phyloP scores from a whole-genome alignment of 2,329 filamentous ascomycete genomes.

The Gnomoniopsis sp. region DNA sequence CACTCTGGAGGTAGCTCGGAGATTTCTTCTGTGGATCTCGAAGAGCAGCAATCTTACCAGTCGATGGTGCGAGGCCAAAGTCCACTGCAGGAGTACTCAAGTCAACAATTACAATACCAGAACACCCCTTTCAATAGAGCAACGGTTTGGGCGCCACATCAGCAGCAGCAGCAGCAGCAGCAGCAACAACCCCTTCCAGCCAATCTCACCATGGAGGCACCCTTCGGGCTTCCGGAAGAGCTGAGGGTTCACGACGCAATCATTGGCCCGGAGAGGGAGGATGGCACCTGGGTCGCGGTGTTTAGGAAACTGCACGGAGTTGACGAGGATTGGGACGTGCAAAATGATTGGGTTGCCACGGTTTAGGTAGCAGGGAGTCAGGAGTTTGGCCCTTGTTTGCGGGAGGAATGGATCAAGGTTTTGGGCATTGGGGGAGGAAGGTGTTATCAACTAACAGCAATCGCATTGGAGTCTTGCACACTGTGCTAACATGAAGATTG shows the following conservation, averaged over 20 bases:
- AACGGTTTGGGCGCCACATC: not conserved
- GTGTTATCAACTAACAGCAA: too few relatives aligned
- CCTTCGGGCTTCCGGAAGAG: slow-evolving; percentile 31
- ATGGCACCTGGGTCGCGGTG: slow-evolving; percentile 30
- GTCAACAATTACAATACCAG: not conserved
- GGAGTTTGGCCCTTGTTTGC: too few relatives aligned
- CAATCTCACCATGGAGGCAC: slow-evolving; percentile 24
- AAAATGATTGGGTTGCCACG: slow-evolving; percentile 24
- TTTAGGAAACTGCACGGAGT: slow-evolving; percentile 28
- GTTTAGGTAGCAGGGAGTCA: not conserved
- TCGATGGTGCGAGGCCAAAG: not conserved
- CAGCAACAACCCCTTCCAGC: not conserved
- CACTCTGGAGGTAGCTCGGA: not conserved
- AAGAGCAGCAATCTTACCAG: not conserved
- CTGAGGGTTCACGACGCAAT: slow-evolving; percentile 29
- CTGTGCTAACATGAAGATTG: too few relatives aligned
- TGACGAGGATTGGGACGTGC: slow-evolving; percentile 28
- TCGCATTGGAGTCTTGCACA: too few relatives aligned
- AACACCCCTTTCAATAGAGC: not conserved
- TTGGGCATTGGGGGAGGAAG: too few relatives aligned
- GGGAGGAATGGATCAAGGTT: too few relatives aligned
- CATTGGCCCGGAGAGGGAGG: slow-evolving; percentile 27
- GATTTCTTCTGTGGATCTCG: not conserved
- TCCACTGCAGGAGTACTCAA: not conserved
- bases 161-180: not conserved